A percentile compares a stretch with the other conserved stretches of the same genome.
phyloP scores from a whole-genome alignment of 495 filamentous ascomycete genomes.

The Neurospora sp. region DNA sequence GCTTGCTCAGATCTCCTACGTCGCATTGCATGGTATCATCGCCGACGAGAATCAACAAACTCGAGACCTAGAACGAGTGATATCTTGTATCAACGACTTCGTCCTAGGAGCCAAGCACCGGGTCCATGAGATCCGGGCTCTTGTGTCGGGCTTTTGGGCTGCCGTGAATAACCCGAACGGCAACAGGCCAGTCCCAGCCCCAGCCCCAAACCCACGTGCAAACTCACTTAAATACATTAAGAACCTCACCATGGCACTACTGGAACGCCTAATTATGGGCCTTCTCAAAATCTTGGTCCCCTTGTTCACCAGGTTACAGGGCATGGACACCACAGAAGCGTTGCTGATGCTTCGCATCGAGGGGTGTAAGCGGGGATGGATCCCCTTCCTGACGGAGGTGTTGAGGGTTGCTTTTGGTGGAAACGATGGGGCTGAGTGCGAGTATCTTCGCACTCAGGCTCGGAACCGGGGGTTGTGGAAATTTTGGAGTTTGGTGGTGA shows the following conservation, averaged over 20 bases:
- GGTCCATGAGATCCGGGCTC: background rate
- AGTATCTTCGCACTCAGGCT: background rate
- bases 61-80: background rate
- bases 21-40: background rate
- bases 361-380: background rate
- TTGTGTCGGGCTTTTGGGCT: background rate
- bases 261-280: background rate
- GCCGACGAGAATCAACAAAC: background rate
- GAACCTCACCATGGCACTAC: background rate
- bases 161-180: background rate
- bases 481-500: background rate
- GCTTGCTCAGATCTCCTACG: background rate
- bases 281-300: background rate
- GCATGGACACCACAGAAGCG: background rate
- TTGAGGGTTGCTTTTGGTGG: background rate
- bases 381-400: background rate
- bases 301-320: background rate
- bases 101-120: background rate
- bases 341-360: background rate
- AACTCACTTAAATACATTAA: background rate
- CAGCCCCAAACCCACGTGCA: background rate
- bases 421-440: background rate
- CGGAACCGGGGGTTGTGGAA: too few relatives aligned
- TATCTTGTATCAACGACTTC: background rate
- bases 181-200: background rate